Base-by-base conservation (phyloP, 140 eudicot genomes). In the Stevia rebaudiana region DNA sequence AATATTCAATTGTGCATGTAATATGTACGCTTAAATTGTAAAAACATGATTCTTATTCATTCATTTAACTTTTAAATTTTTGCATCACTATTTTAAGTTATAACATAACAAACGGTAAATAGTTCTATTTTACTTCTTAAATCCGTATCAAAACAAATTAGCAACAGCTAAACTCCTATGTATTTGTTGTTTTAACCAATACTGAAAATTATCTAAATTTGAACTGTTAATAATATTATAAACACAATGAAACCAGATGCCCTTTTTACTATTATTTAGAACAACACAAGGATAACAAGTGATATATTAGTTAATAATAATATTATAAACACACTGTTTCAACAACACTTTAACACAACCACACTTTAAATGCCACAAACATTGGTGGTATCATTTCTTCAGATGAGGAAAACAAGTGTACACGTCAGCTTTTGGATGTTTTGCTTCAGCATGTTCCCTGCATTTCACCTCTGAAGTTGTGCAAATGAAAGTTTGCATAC, bases 401-500 rank as follows among this genome's bases (percentile, higher is more conserved):
- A 90, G 82, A 71, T 90, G 95, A n/a, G 97, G 97, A 56, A 89
- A 89, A 70, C 97, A 89, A 0, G 92, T 35, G n/a, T 6, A 11
- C 30, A 78, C 55, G 52, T 89, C 95, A 18, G 87, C 74, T 58
- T 88, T 85, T 15, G 95, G 96, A 70, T 88, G 96, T 58, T 85
- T 89, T 39, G 97, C 97, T 65, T 89, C 97, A 16, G 97, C 97
- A 68, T 89, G 97, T 54, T 89, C 97, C 83, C 75, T 86, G 83
- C 95, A 89, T 67, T 89, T 89, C 86, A 81, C 97, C 73, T 89
- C 97, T 0, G 95, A 79, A n/a, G 96, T 88, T 5, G 96, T 88
- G 94, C 96, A 88, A 3, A 88, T 88, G 70, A 88, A 89, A 0
- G 97, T 89, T 69, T 89, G 97, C 97, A 89, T 89, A 78, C 97